Base-by-base conservation (phyloP, 2,329 filamentous ascomycete genomes). In the Akanthomyces uredinophilus region DNA sequence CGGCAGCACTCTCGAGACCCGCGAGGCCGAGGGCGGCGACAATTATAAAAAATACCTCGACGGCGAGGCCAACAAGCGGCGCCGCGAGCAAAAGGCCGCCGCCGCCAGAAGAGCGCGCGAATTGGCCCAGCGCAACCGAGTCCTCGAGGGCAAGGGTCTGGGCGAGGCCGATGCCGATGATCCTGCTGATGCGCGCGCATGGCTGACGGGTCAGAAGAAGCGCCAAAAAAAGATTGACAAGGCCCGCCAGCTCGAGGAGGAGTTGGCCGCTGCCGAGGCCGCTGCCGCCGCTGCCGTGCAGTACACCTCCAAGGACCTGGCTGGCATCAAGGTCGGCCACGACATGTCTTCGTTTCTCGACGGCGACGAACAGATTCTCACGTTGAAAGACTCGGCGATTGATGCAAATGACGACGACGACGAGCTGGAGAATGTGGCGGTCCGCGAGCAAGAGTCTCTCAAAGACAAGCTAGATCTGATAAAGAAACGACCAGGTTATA, bases 311-410 rank as follows among this genome's bases (percentile, higher is more conserved):
- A 89, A 89, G 64, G 93, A 98, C 71, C 80, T 98, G 54, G 89
- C 92, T 0, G 95, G 94, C 43, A 87, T 99, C 68, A 95, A 91
- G 72, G 94, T 99, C 58, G 93, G 88, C 5, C 95, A 99, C 73
- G 92, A 96, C 72, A 76, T 93, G 63, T 85, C 85, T 5, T 85
- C 90, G 24, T 94, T 99, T 65, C 87, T 91, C 27, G 91, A 92
- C 58, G 89, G 85, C 20, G 87, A 91, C 63, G 93, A 96, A 63
- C 92, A 98, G 71, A 87, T 99, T 37, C 80, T 99, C 59, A 97
- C 94, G 0, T 83, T 99, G n/a, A 97, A 96, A 71, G 95, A 99
- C 75, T 85, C 90, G 1, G 91, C 90, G 1, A 91, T 99, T 60
- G 85, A 63, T 46, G 55, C 43, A 4, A 88, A 90, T 37, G 91